phyloP scores from a whole-genome alignment of 1,284 basidiomycete genomes.

The Sporisorium scitamineum region DNA sequence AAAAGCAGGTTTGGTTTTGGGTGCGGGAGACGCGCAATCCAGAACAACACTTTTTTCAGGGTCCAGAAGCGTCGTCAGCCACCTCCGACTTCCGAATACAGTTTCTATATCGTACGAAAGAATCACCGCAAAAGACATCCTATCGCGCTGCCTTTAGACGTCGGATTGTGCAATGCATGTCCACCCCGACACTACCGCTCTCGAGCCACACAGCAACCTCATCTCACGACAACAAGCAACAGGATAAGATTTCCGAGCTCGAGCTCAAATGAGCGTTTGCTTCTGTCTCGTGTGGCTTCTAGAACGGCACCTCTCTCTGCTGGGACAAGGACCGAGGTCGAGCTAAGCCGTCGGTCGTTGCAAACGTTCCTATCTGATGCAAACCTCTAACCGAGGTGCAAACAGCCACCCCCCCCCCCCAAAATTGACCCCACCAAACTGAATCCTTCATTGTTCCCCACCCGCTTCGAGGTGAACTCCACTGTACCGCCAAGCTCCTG shows the following conservation, averaged over 20 bases:
- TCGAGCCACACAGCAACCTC: no score
- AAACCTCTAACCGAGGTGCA: neutral
- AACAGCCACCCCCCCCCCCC: neutral
- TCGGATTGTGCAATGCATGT: conserved; percentile 32
- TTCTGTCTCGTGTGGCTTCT: no score
- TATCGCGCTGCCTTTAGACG: conserved; percentile 4
- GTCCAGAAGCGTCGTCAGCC: conserved; percentile 29
- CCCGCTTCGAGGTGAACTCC: no score
- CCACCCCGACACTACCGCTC: no score
- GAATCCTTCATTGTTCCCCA: no score
- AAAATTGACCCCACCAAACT: neutral
- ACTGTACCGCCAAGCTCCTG: no score
- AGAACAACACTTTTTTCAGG: conserved; percentile 16
- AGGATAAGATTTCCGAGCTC: neutral
- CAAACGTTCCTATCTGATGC: conserved; percentile 7
- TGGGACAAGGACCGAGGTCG: conserved; percentile 1
- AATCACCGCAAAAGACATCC: neutral
- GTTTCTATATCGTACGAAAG: conserved; percentile 7
- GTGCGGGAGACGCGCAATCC: conserved; percentile 7
- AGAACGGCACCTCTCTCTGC: no score
- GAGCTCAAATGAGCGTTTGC: no score
- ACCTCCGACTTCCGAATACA: neutral
- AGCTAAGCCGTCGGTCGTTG: neutral
- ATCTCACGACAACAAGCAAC: no score
- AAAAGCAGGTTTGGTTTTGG: neutral